Evolutionary conservation across 1,284 basidiomycete species (phyloP).

Genomic region (Sporisorium sorghi): DNA sequence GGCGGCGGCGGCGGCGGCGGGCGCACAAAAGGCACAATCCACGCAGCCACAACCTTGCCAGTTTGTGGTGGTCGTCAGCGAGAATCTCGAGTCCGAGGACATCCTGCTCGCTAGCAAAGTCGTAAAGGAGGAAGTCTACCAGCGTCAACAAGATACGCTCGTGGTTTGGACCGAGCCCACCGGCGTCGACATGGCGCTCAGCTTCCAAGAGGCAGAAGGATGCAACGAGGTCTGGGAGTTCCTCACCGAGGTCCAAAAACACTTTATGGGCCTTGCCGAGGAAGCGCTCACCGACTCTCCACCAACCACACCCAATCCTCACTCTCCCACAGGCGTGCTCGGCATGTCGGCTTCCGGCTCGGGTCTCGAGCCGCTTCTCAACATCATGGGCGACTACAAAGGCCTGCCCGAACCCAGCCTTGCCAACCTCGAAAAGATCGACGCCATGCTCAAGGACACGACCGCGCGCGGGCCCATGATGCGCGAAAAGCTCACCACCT

Average conservation of each 20-base stretch:
- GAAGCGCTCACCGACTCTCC: constrained; percentile 56
- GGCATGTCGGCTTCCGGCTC: constrained; percentile 49
- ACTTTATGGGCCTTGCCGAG: constrained; percentile 72
- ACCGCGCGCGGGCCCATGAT: constrained; percentile 71
- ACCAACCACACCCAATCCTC: constrained; percentile 45
- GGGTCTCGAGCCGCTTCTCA: constrained; percentile 46
- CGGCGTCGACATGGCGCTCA: constrained; percentile 92
- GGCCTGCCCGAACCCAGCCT: constrained; percentile 68
- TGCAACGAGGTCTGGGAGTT: constrained; percentile 98
- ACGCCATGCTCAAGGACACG: constrained; percentile 62
- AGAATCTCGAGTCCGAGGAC: constrained; percentile 64
- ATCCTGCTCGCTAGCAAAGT: constrained; percentile 63
- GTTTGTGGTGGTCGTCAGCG: constrained; percentile 65
- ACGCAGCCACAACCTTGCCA: constrained; percentile 41
- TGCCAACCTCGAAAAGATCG: constrained; percentile 67
- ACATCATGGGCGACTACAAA: constrained; percentile 47
- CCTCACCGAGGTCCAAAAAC: constrained; percentile 91
- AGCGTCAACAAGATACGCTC: constrained; percentile 79
- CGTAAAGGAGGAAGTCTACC: constrained; percentile 68
- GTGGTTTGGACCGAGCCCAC: constrained; percentile 99
- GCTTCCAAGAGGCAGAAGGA: constrained; percentile 95
- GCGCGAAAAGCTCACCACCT: constrained; percentile 81
- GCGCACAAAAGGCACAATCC: constrained; percentile 10
- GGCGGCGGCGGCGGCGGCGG: constrained; percentile 8
- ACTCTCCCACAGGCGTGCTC: constrained; percentile 42